A percentile compares a stretch with the other conserved stretches of the same genome.
These are phyloP conservation scores for Spinacia oleracea DNA, from an alignment of 179 eudicot genomes.

Conservation along the genomic window DNA sequence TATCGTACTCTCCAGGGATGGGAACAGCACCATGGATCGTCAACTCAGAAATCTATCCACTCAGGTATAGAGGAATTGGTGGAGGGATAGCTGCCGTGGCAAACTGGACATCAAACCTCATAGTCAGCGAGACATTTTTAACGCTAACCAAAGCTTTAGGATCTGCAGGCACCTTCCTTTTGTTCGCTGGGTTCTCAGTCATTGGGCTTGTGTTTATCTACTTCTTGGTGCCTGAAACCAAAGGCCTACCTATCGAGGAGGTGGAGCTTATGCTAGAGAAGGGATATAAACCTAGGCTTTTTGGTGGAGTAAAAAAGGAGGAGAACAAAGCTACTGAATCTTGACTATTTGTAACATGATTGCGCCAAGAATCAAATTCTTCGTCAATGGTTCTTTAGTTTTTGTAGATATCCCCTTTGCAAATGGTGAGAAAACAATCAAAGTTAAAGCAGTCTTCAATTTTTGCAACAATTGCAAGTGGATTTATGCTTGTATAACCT, in stretches of 20 bases:
- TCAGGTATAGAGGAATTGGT: conserved; percentile 66
- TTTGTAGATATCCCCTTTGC: too few species aligned
- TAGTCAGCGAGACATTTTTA: conserved; percentile 70
- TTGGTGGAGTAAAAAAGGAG: conserved; percentile 10
- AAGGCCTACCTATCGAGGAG: conserved; percentile 74
- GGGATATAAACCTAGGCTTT: conserved; percentile 51
- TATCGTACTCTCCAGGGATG: conserved; percentile 74
- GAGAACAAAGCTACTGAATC: conserved; percentile 12
- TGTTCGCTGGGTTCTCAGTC: conserved; percentile 62
- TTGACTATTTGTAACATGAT: not conserved
- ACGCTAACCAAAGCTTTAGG: conserved; percentile 65
- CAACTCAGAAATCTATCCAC: conserved; percentile 75
- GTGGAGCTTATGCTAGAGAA: conserved; percentile 73
- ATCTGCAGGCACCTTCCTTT: conserved; percentile 57
- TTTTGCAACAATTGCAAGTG: not conserved
- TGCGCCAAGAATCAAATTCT: not conserved
- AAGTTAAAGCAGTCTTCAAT: too few species aligned
- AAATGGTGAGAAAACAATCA: too few species aligned
- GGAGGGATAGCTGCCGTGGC: conserved; percentile 75
- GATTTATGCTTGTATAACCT: not conserved
- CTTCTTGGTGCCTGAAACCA: conserved; percentile 77
- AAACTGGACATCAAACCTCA: conserved; percentile 67
- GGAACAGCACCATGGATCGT: conserved; percentile 82
- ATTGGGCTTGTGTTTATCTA: conserved; percentile 54
- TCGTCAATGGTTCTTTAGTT: not conserved